Base-by-base conservation (phyloP, 2,329 filamentous ascomycete species). In the Truncatella angustata region DNA sequence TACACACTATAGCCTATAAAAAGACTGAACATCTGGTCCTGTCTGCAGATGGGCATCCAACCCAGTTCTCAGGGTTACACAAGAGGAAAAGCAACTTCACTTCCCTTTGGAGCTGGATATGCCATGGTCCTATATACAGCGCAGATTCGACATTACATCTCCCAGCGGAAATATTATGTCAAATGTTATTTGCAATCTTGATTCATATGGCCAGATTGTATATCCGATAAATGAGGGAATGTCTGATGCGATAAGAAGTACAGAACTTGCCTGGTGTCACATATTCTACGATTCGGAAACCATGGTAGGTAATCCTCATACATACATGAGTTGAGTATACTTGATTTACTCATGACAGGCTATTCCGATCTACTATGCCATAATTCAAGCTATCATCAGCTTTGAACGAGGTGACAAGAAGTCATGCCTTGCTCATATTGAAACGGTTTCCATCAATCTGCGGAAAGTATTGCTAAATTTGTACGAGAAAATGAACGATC, bases 171-270 rank as follows among this genome's bases (percentile, higher is more conserved):
- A 42, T 24, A 10, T 11, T 1, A 42, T 21, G 4, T 9, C 39
- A 20, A 42, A 42, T 3, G 18, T 42, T 12, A 16, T 42, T 16
- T 21, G 7, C 43, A 70, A 70, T 53, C 69, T 70, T 47, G 54
- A 21, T 40, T 12, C 12, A 12, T 3, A 12, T 5, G 39, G 39
- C 1, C 18, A 61, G n/a, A 55, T 63, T 26, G 51, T 60, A 1
- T 66, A 63, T 51, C 61, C 59, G 30, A 63, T 68, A 55, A 71
- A 71, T 54, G 51, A 56, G 2, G 63, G 64, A n/a, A 57, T 69
- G 50, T 57, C 64, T 3, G 46, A 60, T 0, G 12, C 51, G 2
- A 59, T 71, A 10, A 52, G 45, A 5, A 58, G 57, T 4, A 58
- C 65, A 1, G 67, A 71, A 43, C 64, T 68, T n/a, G 53, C 56